Conservation (phyloP, 2,329 filamentous ascomycete species). For the Fusarium euwallaceae region DNA sequence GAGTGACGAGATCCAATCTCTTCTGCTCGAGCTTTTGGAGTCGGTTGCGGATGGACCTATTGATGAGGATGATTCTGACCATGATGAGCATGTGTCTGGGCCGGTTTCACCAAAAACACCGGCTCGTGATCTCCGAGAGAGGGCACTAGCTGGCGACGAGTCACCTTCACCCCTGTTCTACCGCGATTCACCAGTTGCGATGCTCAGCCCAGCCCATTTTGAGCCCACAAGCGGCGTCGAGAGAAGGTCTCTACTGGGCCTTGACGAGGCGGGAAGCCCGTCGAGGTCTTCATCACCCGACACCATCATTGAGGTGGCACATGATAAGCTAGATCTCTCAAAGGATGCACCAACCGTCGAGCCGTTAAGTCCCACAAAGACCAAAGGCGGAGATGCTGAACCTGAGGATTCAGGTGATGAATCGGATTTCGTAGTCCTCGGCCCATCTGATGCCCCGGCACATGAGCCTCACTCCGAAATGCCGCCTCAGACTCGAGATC, state of each 20-base stretch:
- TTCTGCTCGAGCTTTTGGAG: constrained; percentile 3
- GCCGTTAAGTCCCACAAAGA: background rate
- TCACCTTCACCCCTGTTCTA: background rate
- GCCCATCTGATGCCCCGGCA: background rate
- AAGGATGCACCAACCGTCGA: background rate
- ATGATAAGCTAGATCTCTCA: background rate
- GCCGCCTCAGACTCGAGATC: constrained; percentile 14
- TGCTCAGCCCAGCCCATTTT: background rate
- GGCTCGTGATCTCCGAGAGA: background rate
- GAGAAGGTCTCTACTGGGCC: background rate
- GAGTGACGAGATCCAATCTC: constrained; percentile 3
- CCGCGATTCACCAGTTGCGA: background rate
- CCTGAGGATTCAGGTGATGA: background rate
- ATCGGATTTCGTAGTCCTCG: background rate
- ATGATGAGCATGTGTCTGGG: constrained; percentile 4
- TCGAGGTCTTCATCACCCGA: constrained; percentile 2
- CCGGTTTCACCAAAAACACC: constrained; percentile 8
- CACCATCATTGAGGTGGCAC: background rate
- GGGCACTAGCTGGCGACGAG: background rate
- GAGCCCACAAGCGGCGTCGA: background rate
- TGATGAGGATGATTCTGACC: background rate
- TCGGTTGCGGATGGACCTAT: background rate
- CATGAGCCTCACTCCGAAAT: background rate
- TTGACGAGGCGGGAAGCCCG: background rate
- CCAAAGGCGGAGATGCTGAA: background rate